Evolutionary conservation across 768 basidiomycete genomes (phyloP).

Genomic region (Pleurotus djamor): DNA sequence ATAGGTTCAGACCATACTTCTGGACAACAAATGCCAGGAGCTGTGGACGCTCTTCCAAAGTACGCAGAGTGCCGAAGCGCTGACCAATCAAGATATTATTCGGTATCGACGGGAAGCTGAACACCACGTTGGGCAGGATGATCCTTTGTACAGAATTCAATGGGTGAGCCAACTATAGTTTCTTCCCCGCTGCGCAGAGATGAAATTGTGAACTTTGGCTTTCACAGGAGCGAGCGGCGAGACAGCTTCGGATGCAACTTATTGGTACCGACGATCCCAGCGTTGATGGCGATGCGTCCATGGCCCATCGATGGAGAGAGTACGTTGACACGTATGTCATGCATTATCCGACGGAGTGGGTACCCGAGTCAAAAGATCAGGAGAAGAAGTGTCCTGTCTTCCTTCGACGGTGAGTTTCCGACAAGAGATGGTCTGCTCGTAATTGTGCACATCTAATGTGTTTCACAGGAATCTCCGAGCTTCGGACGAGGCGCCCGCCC

Average conservation of each 20-base stretch:
- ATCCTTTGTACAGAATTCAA: slow-evolving; percentile 75
- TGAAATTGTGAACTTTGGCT: slow-evolving; percentile 9
- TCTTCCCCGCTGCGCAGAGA: slow-evolving; percentile 2
- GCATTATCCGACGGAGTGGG: slow-evolving; percentile 71
- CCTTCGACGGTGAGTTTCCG: slow-evolving; percentile 52
- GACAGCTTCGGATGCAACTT: slow-evolving; percentile 59
- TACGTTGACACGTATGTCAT: slow-evolving; percentile 75
- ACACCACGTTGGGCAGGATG: slow-evolving; percentile 69
- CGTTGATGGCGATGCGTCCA: slow-evolving; percentile 48
- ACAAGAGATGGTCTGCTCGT: not conserved
- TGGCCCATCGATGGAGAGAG: slow-evolving; percentile 63
- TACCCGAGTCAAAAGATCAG: slow-evolving; percentile 36
- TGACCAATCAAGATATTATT: slow-evolving; percentile 65
- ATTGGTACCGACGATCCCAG: slow-evolving; percentile 66
- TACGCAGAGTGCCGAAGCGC: slow-evolving; percentile 49
- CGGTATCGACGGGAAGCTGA: slow-evolving; percentile 82
- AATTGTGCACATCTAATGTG: too few species aligned
- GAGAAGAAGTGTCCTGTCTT: slow-evolving; percentile 39
- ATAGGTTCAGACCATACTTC: slow-evolving; percentile 83
- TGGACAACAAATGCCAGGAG: slow-evolving; percentile 86
- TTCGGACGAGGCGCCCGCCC: slow-evolving; percentile 40
- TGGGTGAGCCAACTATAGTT: slow-evolving; percentile 56
- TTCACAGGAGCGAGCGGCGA: slow-evolving; percentile 51
- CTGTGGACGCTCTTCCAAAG: slow-evolving; percentile 74
- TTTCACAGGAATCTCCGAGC: slow-evolving; percentile 42